These are phyloP conservation scores for Backusella psychrophila DNA, from an alignment of 192 early-diverging fungal species.

Conservation along the genomic window DNA sequence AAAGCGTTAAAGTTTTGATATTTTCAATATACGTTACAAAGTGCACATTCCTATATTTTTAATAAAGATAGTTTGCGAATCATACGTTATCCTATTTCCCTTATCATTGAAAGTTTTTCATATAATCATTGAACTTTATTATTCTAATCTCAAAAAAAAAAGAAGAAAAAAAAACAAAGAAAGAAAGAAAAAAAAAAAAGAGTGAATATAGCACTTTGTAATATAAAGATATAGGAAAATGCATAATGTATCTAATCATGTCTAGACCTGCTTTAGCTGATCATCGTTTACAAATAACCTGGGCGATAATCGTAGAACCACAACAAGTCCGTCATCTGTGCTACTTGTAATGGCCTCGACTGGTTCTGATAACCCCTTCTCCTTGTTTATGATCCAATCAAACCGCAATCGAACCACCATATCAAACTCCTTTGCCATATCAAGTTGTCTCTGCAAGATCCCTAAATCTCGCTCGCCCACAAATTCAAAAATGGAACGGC, in stretches of 20 bases:
- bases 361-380: neutral
- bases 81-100: no score
- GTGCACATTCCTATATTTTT: no score
- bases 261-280: neutral
- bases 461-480: neutral
- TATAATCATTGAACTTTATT: neutral
- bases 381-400: conserved; percentile 19
- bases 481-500: conserved; percentile 12
- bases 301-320: conserved; percentile 19
- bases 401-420: conserved; percentile 17
- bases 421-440: conserved; percentile 9
- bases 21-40: no score
- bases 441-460: neutral
- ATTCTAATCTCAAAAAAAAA: neutral
- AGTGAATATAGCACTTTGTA: neutral
- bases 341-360: conserved; percentile 18
- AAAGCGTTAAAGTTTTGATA: no score
- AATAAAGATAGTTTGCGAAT: no score
- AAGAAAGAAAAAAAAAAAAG: neutral
- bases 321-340: conserved; percentile 19
- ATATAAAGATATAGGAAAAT: neutral
- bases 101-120: neutral
- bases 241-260: neutral
- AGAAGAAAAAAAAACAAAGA: neutral
- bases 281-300: neutral